These are phyloP conservation scores for Patellifolia procumbens DNA, from an alignment of 179 eudicot species.

Conservation along the genomic window DNA sequence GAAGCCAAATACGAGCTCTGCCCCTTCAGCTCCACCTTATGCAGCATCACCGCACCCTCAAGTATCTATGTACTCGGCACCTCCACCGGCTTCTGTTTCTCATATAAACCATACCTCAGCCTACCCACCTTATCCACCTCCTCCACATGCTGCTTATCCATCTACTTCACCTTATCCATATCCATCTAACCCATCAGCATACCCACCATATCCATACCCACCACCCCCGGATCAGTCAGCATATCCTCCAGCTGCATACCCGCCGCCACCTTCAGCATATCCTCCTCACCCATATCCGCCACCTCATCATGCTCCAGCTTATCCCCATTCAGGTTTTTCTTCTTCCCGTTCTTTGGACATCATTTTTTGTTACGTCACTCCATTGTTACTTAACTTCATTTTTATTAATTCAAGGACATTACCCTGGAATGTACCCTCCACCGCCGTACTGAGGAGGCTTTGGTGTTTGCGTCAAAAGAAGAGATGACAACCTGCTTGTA, in stretches of 20 bases:
- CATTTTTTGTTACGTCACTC: not conserved
- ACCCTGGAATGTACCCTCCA: slow-evolving; percentile 53
- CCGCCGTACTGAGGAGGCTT: slow-evolving; percentile 49
- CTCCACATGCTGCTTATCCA: slow-evolving; percentile 39
- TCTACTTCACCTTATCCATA: slow-evolving; percentile 41
- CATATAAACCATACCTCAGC: slow-evolving; percentile 26
- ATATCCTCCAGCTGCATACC: slow-evolving; percentile 48
- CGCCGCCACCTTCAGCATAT: slow-evolving; percentile 54
- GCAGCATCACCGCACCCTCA: slow-evolving; percentile 44
- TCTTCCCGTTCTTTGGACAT: not conserved
- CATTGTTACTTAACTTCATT: not conserved
- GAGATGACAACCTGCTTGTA: not conserved
- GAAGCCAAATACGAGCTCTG: slow-evolving; percentile 46
- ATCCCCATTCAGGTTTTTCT: slow-evolving; percentile 42
- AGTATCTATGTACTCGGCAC: slow-evolving; percentile 41
- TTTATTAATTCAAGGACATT: slow-evolving; percentile 35
- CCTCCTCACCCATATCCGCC: slow-evolving; percentile 53
- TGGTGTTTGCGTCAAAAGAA: not conserved
- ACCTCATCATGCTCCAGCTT: slow-evolving; percentile 44
- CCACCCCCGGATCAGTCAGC: slow-evolving; percentile 45
- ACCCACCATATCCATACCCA: slow-evolving; percentile 50
- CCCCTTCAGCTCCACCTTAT: slow-evolving; percentile 66
- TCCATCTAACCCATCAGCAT: slow-evolving; percentile 43
- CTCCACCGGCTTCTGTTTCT: slow-evolving; percentile 33
- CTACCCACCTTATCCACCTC: slow-evolving; percentile 36